phyloP scores from a whole-genome alignment of 2,329 filamentous ascomycete species.

The Pseudogymnoascus pannorum region DNA sequence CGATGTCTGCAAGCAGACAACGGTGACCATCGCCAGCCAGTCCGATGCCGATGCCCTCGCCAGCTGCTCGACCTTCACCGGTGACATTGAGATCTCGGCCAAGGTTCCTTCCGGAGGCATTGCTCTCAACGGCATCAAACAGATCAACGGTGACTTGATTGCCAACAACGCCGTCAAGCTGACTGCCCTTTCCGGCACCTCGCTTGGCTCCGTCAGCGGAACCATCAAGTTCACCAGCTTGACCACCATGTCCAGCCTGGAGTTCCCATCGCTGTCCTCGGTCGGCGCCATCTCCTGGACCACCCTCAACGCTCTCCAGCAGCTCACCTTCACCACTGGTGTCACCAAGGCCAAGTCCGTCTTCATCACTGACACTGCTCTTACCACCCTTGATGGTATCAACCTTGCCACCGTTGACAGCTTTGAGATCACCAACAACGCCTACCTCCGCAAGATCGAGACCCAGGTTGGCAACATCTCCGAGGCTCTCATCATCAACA shows the following conservation, averaged over 20 bases:
- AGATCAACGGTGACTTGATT: conserved; percentile 51
- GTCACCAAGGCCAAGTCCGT: conserved; percentile 63
- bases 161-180: conserved; percentile 52
- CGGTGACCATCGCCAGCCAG: conserved; percentile 25
- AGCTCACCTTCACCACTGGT: conserved; percentile 49
- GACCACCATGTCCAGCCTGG: conserved; percentile 60
- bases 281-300: conserved; percentile 64
- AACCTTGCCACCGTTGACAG: conserved; percentile 64
- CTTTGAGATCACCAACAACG: conserved; percentile 88
- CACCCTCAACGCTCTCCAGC: conserved; percentile 58
- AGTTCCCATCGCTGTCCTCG: conserved; percentile 55
- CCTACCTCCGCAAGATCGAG: conserved; percentile 64
- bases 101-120: conserved; percentile 32
- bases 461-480: conserved; percentile 73
- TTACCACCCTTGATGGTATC: conserved; percentile 72
- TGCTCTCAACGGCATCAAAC: conserved; percentile 51
- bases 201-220: conserved; percentile 58
- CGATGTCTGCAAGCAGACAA: conserved; percentile 25
- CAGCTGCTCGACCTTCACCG: conserved; percentile 25
- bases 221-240: conserved; percentile 63
- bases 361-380: conserved; percentile 76
- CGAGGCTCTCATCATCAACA: conserved; percentile 61
- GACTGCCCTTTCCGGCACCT: conserved; percentile 44
- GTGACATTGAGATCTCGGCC: conserved; percentile 30
- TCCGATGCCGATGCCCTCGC: conserved; percentile 25